Evolutionary conservation across 2,329 filamentous ascomycete genomes (phyloP), one percentile per base, ranked within the genome.

Genomic region (Cytospora schulzeri): DNA sequence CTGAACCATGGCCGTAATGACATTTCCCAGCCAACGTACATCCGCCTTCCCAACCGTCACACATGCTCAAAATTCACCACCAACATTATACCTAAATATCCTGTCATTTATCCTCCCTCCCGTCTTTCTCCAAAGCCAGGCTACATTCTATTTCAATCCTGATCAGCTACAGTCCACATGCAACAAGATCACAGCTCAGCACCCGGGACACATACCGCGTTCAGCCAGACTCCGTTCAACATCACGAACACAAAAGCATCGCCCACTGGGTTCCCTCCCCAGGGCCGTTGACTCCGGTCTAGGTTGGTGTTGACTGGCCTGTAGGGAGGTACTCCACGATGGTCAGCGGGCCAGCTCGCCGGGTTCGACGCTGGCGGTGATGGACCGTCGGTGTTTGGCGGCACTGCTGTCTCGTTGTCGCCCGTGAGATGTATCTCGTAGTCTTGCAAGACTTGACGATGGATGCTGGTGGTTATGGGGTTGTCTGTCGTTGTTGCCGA

Each of bases 371-470:
- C 63, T 14, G 58, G 57, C 45, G 67, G 68, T 35, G 68, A 61
- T 15, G 50, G 57, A 66, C 68, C 68, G 65, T 71, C 69, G 22
- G 62, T 58, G 28, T 70, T 63, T 26, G 68, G 68, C 29, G 50
- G 60, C 54, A 56, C 62, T 33, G 60, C 61, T 29, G 69, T 55
- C 38, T 64, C 62, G 28, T 62, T 48, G 29, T 64, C 64, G 41
- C 63, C 62, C n/a, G 66, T 69, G 53, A 72, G 66, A 7, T 66
- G 69, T 60, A 75, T 69, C 22, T 72, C 70, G 65, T 75, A 75
- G 67, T 75, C 73, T 26, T 68, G 66, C 14, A 74, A 68, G 48
- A 69, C 51, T 15, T 68, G 66, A 41, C 69, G 60, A 28, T 62
- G 51, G n/a, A 69, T 50, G 15, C 67, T 66, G 28, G 66, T 70